Percentiles rank a stretch among this genome's conserved stretches.
Evolutionary conservation across 106 monocot genomes (phyloP).

Genomic region (Allium fistulosum): DNA sequence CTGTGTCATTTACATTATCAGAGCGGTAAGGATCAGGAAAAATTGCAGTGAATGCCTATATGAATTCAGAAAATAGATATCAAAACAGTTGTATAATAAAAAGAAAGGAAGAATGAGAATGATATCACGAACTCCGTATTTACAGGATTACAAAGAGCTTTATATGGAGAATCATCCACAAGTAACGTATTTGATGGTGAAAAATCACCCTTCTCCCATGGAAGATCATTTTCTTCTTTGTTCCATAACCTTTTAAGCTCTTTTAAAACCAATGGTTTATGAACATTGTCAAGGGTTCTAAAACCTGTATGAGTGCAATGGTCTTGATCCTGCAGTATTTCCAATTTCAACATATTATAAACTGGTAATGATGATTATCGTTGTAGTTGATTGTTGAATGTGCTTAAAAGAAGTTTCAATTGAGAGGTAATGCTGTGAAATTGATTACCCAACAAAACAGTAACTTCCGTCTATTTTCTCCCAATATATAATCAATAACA

Average conservation of each 20-base stretch:
- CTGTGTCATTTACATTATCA: conserved; percentile 35
- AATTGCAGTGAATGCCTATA: conserved; percentile 72
- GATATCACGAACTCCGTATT: not conserved
- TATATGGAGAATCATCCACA: conserved; percentile 97
- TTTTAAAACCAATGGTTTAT: conserved; percentile 87
- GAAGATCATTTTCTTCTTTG: conserved; percentile 53
- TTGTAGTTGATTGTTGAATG: too few species aligned
- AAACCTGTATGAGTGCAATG: conserved; percentile 77
- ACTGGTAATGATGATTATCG: too few species aligned
- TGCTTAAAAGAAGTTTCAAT: too few species aligned
- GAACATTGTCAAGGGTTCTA: conserved; percentile 40
- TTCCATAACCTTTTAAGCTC: conserved; percentile 78
- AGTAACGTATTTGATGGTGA: conserved; percentile 76
- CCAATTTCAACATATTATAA: not conserved
- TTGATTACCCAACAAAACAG: conserved; percentile 82
- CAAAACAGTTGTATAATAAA: not conserved
- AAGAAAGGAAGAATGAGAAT: conserved; percentile 1
- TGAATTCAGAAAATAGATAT: not conserved
- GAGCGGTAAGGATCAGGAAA: conserved; percentile 62
- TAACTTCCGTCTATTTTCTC: conserved; percentile 36
- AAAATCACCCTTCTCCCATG: conserved; percentile 72
- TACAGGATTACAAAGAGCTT: conserved; percentile 94
- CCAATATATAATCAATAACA: conserved; percentile 51
- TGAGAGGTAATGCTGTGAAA: not conserved
- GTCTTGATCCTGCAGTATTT: conserved; percentile 49